Evolutionary conservation across 306 rosid species (phyloP), one percentile per base, ranked within the genome.

Genomic region (Pterocarpus santalinus): DNA sequence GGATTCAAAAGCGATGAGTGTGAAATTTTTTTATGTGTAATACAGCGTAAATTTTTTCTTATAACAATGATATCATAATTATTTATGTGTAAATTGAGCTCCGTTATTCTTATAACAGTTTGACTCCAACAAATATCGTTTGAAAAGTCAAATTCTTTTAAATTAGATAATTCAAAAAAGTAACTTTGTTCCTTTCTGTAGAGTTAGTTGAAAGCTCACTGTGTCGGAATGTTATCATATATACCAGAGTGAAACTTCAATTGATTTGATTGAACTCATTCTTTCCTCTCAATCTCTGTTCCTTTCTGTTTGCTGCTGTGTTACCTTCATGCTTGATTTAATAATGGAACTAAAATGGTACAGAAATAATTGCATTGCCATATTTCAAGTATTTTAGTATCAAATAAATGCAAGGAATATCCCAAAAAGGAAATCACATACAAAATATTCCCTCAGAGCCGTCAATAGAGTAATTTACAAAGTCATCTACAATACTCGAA

Each of bases 361-460:
- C 52, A 72, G 65, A 55, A 71, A 36, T 35, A 35, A 72, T 16
- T 13, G 36, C 36, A 72, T 72, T 72, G 51, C 1, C 51, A 53
- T 43, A 69, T 72, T 51, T 16, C 3, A 16, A 72, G 32, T 11
- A 33, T 33, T 30, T 9, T 32, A 4, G 6, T 61, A 32, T 58
- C 39, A 47, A 47, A 47, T 47, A 47, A 56, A 56, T 56, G 2
- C 58, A 52, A 52, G 58, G 33, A 2, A 56, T 22, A 56, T 2
- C 16, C 7, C 10, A 3, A 5, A 16, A 32, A 56, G 16, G 62
- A 56, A 61, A 10, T 61, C 9, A 51, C 57, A 51, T 12, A 51
- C 22, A 1, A 65, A 34, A 64, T 64, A 1, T 35, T 64, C 44
- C 15, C 5, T 15, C 56, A 68, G 56, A 68, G 33, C 39, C 35